These are phyloP conservation scores for Penicillium expansum DNA, from an alignment of 2,329 filamentous ascomycete species.

Conservation along the genomic window DNA sequence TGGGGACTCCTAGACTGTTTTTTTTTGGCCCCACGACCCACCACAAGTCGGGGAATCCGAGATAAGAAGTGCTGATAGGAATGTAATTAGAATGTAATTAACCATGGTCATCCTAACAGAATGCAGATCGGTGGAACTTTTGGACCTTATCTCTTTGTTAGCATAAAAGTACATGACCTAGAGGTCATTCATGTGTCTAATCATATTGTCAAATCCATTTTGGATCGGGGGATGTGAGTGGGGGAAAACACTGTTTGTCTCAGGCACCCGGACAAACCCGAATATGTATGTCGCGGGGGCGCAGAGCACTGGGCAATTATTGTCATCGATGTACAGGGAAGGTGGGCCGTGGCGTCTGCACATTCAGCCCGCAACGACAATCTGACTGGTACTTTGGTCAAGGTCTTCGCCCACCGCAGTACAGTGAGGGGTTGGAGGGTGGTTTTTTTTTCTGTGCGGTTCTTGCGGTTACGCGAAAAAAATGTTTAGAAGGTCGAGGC, in stretches of 20 bases:
- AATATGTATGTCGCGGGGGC: neutral
- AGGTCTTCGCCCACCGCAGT: neutral
- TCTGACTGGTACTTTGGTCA: constrained; percentile 10
- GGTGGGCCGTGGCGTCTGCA: constrained; percentile 13
- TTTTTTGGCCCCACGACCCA: constrained; percentile 13
- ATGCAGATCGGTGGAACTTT: constrained; percentile 12
- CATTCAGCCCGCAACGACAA: constrained; percentile 2
- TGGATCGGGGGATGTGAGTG: neutral
- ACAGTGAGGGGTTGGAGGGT: neutral
- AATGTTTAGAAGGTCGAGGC: constrained; percentile 5
- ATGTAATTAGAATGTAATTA: constrained; percentile 25
- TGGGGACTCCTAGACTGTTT: neutral
- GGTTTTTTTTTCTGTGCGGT: constrained; percentile 18
- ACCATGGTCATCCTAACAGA: constrained; percentile 26
- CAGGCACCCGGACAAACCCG: constrained; percentile 8
- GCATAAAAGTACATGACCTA: neutral
- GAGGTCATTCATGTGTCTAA: neutral
- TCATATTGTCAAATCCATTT: neutral
- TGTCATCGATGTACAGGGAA: neutral
- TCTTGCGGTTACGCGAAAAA: constrained; percentile 22
- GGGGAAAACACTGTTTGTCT: neutral
- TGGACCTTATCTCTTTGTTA: constrained; percentile 13
- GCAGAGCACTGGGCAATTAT: neutral
- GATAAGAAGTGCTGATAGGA: constrained; percentile 29
- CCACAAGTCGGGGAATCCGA: constrained; percentile 11